Evolutionary conservation across 192 early-diverging fungal species (phyloP).

Genomic region (Geranomyces michiganensis): DNA sequence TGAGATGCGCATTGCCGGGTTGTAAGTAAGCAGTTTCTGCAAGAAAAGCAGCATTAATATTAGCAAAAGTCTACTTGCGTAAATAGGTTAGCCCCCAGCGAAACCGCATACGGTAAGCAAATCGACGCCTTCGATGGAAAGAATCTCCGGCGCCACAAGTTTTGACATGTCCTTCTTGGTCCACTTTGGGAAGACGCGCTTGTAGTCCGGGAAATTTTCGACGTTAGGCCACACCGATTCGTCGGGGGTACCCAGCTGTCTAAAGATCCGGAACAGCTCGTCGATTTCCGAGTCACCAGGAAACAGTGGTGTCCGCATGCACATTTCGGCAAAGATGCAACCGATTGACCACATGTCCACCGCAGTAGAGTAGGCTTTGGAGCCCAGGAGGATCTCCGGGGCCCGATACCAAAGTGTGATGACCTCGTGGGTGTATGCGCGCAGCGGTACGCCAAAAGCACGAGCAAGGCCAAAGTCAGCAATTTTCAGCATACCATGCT

Average conservation of each 20-base stretch:
- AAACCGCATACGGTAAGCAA: slow-evolving; percentile 53
- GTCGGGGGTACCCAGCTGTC: slow-evolving; percentile 79
- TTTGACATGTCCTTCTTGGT: slow-evolving; percentile 47
- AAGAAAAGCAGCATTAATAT: neutral
- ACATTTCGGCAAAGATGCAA: slow-evolving; percentile 98
- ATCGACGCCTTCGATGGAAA: slow-evolving; percentile 72
- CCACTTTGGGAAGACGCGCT: slow-evolving; percentile 79
- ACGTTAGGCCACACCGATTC: slow-evolving; percentile 79
- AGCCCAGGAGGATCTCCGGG: slow-evolving; percentile 93
- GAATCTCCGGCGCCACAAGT: slow-evolving; percentile 44
- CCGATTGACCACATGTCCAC: slow-evolving; percentile 99
- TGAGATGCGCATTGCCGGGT: slow-evolving; percentile 78
- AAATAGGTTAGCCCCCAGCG: neutral
- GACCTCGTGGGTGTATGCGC: slow-evolving; percentile 92
- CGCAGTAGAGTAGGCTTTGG: slow-evolving; percentile 84
- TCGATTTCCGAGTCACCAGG: slow-evolving; percentile 91
- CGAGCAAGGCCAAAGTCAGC: slow-evolving; percentile 97
- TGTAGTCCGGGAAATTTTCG: slow-evolving; percentile 78
- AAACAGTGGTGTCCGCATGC: slow-evolving; percentile 75
- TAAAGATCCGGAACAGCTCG: slow-evolving; percentile 91
- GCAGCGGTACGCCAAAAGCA: slow-evolving; percentile 87
- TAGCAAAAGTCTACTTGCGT: neutral
- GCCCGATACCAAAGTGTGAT: slow-evolving; percentile 95
- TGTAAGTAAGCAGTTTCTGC: slow-evolving; percentile 72
- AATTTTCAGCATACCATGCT: slow-evolving; percentile 81